Base-by-base conservation (phyloP, 2,329 filamentous ascomycete genomes). In the Penicillium sclerotigenum region DNA sequence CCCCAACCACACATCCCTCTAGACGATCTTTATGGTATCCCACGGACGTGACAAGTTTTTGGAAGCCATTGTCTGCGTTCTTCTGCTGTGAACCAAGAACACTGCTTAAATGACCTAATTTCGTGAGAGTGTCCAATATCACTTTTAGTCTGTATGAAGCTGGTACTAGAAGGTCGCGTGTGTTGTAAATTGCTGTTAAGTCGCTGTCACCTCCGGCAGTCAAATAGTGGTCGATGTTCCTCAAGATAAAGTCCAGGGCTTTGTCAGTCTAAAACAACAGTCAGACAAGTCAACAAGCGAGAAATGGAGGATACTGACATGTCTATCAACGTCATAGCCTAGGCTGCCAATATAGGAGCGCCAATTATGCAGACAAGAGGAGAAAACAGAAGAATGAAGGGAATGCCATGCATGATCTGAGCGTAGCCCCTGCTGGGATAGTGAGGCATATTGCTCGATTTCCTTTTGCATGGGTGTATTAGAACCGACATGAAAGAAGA, bases 401-500 rank as follows among this genome's bases (percentile, higher is more conserved):
- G 22, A 1, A 24, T 37, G 8, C 46, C 46, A 47, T 1, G 46
- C 16, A 47, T 36, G 33, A 26, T 37, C 46, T 13, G 46, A 37
- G 46, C 33, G 16, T n/a, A 47, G 20, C 8, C 16, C 46, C 20
- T 47, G 45, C 9, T 26, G 46, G 10, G 14, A 22, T 7, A 28
- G 10, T 10, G 34, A 31, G 8, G n/a, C 47, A 49, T 40, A 49
- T 2, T 38, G 16, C 24, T 31, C 13, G 1, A 49, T 24, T 6
- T 49, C 22, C 18, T 38, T 22, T 16, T 48, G 33, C 22, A 26
- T 29, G 18, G 50, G 18, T 13, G 50, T 38, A 6, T 46, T 13
- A 4, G 46, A 47, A 5, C 49, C 46, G 13, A 50, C 59, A 36
- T 62, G 60, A 9, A 64, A 52, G 24, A 64, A 56, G 11, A 64